Evolutionary conservation across 345 rosid genomes (phyloP), one percentile per base, ranked within the genome.

Genomic region (Moringa oleifera): DNA sequence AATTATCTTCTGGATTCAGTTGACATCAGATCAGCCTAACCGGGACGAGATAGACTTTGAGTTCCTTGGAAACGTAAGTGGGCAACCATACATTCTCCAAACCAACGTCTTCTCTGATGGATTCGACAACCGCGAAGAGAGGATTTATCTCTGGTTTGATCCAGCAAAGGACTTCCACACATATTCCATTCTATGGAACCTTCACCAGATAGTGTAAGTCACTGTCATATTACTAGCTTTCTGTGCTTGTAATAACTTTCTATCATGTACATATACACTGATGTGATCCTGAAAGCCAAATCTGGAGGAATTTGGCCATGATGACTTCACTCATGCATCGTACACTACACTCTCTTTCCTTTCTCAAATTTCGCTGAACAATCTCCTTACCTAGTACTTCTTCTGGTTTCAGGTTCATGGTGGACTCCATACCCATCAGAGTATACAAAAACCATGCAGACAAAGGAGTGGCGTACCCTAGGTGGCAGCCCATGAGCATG

Each of bases 121-220:
- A 54, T 51, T 72, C 51, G 95, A 79, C 69, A 62, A 87, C 57
- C 82, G 93, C 3, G 97, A 89, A 47, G 88, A 89, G 70, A 85
- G 98, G 72, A 73, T 87, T 57, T 70, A 72, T 68, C 83, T 89
- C n/a, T 92, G 98, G 98, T 92, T 92, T 62, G 96, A 92, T 68
- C 96, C 98, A 37, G 81, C 95, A 0, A 75, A 62, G 1, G 76
- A 83, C 16, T 89, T 87, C 72, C 98, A 92, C 56, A 92, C 72
- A 9, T 92, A 92, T 64, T 79, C 98, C 23, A 49, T 89, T 36
- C 51, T 85, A 16, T 92, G 98, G 98, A 92, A 92, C 75, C 76
- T 83, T 74, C 69, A 87, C 74, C 96, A 92, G 61, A 81, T 89
- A 71, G 83, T 92, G 98, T 89, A 85, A 79, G 88, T 23, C 37